These are phyloP conservation scores for Galerina sulciceps DNA, from an alignment of 768 basidiomycete species.

Conservation along the genomic window DNA sequence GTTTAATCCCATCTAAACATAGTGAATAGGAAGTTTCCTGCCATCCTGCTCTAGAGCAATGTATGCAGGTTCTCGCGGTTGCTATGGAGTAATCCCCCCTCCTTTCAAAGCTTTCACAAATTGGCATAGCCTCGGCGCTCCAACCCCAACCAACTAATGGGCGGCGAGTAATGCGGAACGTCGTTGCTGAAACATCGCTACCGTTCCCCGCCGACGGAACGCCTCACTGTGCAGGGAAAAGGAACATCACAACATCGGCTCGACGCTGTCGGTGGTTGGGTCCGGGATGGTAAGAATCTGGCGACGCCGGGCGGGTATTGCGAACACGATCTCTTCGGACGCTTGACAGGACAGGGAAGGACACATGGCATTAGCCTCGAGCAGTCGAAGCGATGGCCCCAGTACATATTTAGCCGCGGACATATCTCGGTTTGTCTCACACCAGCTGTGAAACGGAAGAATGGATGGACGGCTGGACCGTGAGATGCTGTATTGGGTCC, in stretches of 20 bases:
- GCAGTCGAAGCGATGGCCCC: background rate
- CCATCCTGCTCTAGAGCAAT: too few relatives aligned
- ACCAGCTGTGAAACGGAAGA: slow-evolving; percentile 21
- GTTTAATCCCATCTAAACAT: background rate
- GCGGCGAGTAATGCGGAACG: too few relatives aligned
- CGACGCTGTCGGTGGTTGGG: background rate
- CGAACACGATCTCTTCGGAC: slow-evolving; percentile 21
- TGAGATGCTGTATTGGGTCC: slow-evolving; percentile 15
- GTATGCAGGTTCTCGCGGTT: too few relatives aligned
- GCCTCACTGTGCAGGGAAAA: background rate
- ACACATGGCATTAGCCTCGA: slow-evolving; percentile 23
- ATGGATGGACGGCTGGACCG: slow-evolving; percentile 14
- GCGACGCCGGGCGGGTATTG: slow-evolving; percentile 13
- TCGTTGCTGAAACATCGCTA: too few relatives aligned
- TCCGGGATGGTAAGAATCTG: background rate
- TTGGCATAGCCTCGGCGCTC: background rate
- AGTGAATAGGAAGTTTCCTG: background rate
- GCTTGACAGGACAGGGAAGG: slow-evolving; percentile 4
- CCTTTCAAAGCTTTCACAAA: background rate
- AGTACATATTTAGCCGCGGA: slow-evolving; percentile 16
- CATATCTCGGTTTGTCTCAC: slow-evolving; percentile 25
- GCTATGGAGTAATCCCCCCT: too few relatives aligned
- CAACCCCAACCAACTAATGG: too few relatives aligned
- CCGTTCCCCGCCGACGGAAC: background rate
- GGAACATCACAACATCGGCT: background rate